Evolutionary conservation across 129 eudicot genomes (phyloP).

Genomic region (Sambucus nigra): DNA sequence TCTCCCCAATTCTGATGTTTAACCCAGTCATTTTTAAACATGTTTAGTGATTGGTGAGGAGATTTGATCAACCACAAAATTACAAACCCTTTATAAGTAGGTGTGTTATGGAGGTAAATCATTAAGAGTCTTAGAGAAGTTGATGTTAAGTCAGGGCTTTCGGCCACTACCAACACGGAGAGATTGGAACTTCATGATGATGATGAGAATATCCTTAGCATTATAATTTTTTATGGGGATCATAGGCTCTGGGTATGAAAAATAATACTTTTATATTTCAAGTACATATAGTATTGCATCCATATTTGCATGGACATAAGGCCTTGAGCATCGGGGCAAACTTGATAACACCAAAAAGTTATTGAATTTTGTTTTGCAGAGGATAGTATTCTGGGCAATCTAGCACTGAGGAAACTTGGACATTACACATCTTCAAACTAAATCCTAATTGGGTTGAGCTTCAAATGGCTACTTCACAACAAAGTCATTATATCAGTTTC

Average conservation of each 20-base stretch:
- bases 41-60: constrained; percentile 66
- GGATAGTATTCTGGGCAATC: too few species aligned
- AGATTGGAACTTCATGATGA: constrained; percentile 64
- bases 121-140: constrained; percentile 62
- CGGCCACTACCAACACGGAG: constrained; percentile 64
- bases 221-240: constrained; percentile 57
- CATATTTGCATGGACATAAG: too few species aligned
- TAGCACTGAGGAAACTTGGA: too few species aligned
- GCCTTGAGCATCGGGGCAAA: too few species aligned
- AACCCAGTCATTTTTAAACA: constrained; percentile 1
- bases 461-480: too few species aligned
- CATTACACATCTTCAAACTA: too few species aligned
- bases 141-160: constrained; percentile 63
- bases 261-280: neutral
- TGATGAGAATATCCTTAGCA: constrained; percentile 46
- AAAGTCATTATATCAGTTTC: too few species aligned
- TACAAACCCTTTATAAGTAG: constrained; percentile 65
- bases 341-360: too few species aligned
- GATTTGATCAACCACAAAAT: constrained; percentile 59
- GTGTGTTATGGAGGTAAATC: constrained; percentile 44
- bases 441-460: too few species aligned
- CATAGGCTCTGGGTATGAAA: constrained; percentile 55
- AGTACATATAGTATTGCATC: too few species aligned
- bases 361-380: too few species aligned
- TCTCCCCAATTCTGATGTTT: neutral